phyloP scores from a whole-genome alignment of 139 green algal species.

The Chlamydomonas sphaeroides region DNA sequence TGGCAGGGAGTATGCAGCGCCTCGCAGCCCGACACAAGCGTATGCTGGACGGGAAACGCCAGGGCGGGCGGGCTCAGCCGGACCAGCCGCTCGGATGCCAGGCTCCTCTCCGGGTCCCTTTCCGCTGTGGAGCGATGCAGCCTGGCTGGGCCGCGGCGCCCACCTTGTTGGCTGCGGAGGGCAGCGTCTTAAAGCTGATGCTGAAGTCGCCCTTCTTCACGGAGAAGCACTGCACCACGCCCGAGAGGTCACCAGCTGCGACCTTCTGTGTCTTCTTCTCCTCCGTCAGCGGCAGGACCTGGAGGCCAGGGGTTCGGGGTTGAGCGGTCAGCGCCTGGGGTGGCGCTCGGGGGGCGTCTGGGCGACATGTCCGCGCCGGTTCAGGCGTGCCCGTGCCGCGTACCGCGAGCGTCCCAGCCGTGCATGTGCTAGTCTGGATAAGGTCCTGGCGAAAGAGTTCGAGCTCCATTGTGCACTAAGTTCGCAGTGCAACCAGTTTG shows the following conservation, averaged over 20 bases:
- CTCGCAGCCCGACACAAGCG: no score
- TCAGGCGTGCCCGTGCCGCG: no score
- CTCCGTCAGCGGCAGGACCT: slow-evolving; percentile 67
- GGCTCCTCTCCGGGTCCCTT: no score
- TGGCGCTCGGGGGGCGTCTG: no score
- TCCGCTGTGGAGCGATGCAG: no score
- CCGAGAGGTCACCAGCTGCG: slow-evolving; percentile 67
- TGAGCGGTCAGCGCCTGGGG: neutral
- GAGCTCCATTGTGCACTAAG: slow-evolving; percentile 64
- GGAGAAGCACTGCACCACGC: slow-evolving; percentile 72
- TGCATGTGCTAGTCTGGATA: slow-evolving; percentile 60
- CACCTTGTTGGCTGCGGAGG: slow-evolving; percentile 45
- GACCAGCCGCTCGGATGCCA: no score
- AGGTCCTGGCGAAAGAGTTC: slow-evolving; percentile 68
- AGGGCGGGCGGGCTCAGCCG: no score
- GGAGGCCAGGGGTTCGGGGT: no score
- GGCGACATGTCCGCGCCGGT: neutral
- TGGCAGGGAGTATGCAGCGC: no score
- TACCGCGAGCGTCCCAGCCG: slow-evolving; percentile 59
- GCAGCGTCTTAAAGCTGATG: slow-evolving; percentile 73
- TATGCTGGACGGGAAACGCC: no score
- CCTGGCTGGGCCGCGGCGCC: no score
- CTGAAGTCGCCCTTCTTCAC: slow-evolving; percentile 69
- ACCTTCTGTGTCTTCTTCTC: slow-evolving; percentile 81
- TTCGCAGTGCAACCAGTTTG: no score